Base-by-base conservation (phyloP, 208 protist species). In the Wallacemonas sp. region DNA sequence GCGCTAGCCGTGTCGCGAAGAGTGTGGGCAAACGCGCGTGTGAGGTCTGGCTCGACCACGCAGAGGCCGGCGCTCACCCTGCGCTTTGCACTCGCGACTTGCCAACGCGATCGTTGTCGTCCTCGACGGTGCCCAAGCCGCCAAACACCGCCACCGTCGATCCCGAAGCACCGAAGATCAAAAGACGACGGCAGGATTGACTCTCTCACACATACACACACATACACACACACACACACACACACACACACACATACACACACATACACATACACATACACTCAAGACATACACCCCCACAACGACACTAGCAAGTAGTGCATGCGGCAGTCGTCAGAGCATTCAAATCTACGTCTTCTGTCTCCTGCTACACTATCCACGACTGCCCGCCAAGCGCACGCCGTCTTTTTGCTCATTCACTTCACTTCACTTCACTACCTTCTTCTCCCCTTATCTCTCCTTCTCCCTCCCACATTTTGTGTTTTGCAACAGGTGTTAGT, bases 1-100 rank as follows among this genome's bases (percentile, higher is more conserved):
- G 76, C 7, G 81, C 83, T 0, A 42, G 28, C 22, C 79, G 86
- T 14, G 76, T 89, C 11, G 79, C 86, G 3, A 68, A 65, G 20
- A 86, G 81, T 41, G 86, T 92, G 23, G 75, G 80, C 4, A 92
- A 92, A 65, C 50, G 49, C 18, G 79, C 86, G 16, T 44, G 45
- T 36, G 52, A 71, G 52, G 54, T 76, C 36, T 36, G 4, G 18
- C 44, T 49, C 5, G 48, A 23, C n/a, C n/a, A n/a, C 16, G 0
- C 26, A 18, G 48, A 12, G 7, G 48, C 48, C 10, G 36, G 10
- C 7, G 36, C 7, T 41, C 10, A 41, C 36, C 22, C 10, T 20
- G 57, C 14, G 57, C 3, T 45, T 25, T 22, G 4, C 23, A 18
- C 8, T 1, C 39, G 7, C 25, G 57, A 11, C 4, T 28, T 50